phyloP scores from a whole-genome alignment of 1,284 basidiomycete genomes.

The Peniophora sp. region DNA sequence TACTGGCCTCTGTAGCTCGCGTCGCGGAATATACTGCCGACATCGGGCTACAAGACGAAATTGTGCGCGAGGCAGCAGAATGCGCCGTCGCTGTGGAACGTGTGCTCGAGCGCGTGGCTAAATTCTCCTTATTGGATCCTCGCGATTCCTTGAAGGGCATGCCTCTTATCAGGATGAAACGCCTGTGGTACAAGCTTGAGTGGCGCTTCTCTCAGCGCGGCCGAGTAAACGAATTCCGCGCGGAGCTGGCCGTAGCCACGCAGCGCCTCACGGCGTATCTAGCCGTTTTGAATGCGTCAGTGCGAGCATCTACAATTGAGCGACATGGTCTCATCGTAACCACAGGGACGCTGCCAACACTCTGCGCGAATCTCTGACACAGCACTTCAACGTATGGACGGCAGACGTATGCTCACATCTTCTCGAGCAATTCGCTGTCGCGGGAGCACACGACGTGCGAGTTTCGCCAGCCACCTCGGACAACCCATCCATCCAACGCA shows the following conservation, averaged over 20 bases:
- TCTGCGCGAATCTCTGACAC: neutral
- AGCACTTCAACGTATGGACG: too few relatives aligned
- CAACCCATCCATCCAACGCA: too few relatives aligned
- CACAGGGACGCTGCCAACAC: neutral
- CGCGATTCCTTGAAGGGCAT: neutral
- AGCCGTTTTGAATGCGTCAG: neutral
- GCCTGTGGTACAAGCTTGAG: neutral
- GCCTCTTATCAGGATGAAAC: neutral
- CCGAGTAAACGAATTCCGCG: neutral
- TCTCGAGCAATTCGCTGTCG: too few relatives aligned
- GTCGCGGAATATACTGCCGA: neutral
- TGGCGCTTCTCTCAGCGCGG: neutral
- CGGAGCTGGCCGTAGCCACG: neutral
- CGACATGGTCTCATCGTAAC: neutral
- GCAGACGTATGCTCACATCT: too few relatives aligned
- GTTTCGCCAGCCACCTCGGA: too few relatives aligned
- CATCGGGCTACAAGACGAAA: neutral
- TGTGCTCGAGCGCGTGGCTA: neutral
- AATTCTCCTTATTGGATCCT: neutral
- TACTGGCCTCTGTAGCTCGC: neutral
- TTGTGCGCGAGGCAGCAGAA: neutral
- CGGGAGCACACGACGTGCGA: too few relatives aligned
- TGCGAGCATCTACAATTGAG: neutral
- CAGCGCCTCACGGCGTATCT: neutral
- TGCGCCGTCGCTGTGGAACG: neutral